Conservation (phyloP, 306 rosid genomes). For the Prunus mira region DNA sequence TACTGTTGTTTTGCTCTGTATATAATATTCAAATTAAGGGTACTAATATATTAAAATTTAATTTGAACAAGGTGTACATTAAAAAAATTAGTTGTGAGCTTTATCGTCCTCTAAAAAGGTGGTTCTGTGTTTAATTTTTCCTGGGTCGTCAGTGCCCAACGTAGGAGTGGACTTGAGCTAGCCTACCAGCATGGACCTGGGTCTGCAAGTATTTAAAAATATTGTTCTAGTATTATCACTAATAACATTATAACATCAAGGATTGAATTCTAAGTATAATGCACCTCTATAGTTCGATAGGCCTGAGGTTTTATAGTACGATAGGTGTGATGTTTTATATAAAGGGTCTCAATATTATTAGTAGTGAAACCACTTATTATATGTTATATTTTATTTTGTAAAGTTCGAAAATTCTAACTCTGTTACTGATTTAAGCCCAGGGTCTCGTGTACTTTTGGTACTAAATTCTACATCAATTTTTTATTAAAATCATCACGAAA, state of each 20-base stretch:
- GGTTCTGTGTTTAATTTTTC: background rate
- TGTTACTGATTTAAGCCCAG: no score
- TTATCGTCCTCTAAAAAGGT: background rate
- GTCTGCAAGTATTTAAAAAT: background rate
- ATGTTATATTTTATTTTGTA: no score
- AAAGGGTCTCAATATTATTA: no score
- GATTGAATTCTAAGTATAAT: no score
- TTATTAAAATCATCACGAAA: no score
- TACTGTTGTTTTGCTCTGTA: background rate
- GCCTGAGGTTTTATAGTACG: no score
- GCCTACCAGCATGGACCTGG: background rate
- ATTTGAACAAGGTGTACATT: background rate
- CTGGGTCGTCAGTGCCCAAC: background rate
- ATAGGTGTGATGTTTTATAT: no score
- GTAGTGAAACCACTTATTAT: no score
- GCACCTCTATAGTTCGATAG: no score
- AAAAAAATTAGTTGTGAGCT: background rate
- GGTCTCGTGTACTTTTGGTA: fast-evolving
- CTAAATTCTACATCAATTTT: no score
- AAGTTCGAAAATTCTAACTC: no score
- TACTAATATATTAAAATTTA: background rate
- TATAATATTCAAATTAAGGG: background rate
- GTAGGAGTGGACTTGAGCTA: background rate
- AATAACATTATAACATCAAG: no score
- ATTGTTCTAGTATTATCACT: background rate